These are phyloP conservation scores for Drechslera avenae DNA, from an alignment of 2,329 filamentous ascomycete species.

Conservation along the genomic window DNA sequence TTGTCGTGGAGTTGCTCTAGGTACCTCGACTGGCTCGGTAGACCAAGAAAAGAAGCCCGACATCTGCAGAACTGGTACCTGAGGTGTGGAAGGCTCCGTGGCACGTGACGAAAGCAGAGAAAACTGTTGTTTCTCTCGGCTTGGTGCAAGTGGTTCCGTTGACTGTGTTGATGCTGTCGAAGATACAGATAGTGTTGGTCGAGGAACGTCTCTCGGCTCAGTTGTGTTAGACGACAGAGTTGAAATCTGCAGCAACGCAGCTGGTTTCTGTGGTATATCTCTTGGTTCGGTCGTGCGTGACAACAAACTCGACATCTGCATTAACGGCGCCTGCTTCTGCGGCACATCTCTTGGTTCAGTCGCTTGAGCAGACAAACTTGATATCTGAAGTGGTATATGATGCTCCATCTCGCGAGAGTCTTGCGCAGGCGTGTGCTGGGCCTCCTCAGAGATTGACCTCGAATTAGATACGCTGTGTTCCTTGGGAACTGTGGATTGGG, in stretches of 20 bases:
- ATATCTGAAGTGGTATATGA: slow-evolving; percentile 7
- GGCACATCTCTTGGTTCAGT: slow-evolving; percentile 25
- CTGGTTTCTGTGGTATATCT: slow-evolving; percentile 13
- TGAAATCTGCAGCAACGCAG: slow-evolving; percentile 31
- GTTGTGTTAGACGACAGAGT: slow-evolving; percentile 34
- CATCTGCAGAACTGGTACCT: slow-evolving; percentile 23
- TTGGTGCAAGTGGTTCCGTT: slow-evolving; percentile 20
- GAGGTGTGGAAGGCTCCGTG: slow-evolving; percentile 24
- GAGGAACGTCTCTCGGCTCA: slow-evolving; percentile 28
- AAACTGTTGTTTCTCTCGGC: slow-evolving; percentile 15
- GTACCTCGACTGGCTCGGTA: slow-evolving; percentile 32
- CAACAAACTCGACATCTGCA: slow-evolving; percentile 18
- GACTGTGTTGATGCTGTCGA: slow-evolving; percentile 31
- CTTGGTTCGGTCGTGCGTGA: slow-evolving; percentile 22
- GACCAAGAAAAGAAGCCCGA: slow-evolving; percentile 27
- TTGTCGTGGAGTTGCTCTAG: slow-evolving; percentile 15
- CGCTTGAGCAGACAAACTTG: slow-evolving; percentile 19
- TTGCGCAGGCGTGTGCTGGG: background rate
- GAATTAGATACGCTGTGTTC: slow-evolving; percentile 7
- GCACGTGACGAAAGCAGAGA: slow-evolving; percentile 23
- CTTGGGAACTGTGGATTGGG: slow-evolving; percentile 34
- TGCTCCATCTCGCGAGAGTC: background rate
- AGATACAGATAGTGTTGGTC: slow-evolving; percentile 22
- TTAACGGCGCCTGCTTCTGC: slow-evolving; percentile 17
- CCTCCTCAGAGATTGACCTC: slow-evolving; percentile 3